Evolutionary conservation across 176 grass and related monocot genomes (phyloP).

Genomic region (Carex pumila): DNA sequence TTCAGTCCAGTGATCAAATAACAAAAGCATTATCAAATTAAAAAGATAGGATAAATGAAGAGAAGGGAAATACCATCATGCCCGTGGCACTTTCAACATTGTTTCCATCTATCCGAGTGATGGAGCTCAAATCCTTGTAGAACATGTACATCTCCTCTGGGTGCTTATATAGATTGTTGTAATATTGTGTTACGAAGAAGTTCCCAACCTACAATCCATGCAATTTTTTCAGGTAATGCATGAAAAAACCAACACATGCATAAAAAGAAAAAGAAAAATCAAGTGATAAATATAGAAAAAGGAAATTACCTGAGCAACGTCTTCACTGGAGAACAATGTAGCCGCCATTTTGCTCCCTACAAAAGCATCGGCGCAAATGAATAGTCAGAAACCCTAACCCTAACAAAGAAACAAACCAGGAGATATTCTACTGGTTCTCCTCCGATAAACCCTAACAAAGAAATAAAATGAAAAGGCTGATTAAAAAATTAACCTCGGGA

Average conservation of each 20-base stretch:
- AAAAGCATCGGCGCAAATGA: neutral
- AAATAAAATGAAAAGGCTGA: neutral
- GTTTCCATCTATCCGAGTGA: conserved; percentile 15
- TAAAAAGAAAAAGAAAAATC: neutral
- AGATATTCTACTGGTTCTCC: neutral
- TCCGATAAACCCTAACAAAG: neutral
- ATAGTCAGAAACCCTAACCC: conserved; percentile 20
- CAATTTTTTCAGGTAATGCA: neutral
- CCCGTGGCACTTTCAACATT: neutral
- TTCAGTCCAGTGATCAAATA: neutral
- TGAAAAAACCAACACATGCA: neutral
- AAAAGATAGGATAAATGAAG: neutral
- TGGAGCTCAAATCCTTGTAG: conserved; percentile 19
- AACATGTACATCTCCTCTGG: conserved; percentile 21
- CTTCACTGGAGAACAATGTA: conserved; percentile 11
- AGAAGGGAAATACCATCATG: conserved; percentile 5
- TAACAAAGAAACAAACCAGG: neutral
- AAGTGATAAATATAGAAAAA: neutral
- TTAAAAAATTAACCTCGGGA: neutral
- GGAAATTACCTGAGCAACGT: neutral
- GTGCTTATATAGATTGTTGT: conserved; percentile 12
- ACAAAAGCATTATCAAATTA: neutral
- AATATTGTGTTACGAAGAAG: conserved; percentile 23
- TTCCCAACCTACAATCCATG: neutral
- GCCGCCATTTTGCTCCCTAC: conserved; percentile 18